Evolutionary conservation across 2,329 filamentous ascomycete genomes (phyloP).

Genomic region (Nemania abortiva): DNA sequence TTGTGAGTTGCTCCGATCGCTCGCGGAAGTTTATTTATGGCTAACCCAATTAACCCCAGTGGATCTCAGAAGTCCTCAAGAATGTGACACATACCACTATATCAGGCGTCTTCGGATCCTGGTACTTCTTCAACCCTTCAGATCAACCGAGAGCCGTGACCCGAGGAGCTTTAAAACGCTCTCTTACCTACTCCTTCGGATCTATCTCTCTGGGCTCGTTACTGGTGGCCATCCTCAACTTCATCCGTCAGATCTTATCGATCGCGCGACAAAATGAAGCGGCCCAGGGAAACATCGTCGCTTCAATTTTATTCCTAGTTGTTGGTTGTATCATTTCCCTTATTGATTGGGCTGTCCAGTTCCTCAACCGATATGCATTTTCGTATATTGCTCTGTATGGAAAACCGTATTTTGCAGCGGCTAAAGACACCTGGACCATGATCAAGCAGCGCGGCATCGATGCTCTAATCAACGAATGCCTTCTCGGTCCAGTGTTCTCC

Average conservation of each 20-base stretch:
- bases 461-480: conserved; percentile 88
- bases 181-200: conserved; percentile 91
- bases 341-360: conserved; percentile 86
- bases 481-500: conserved; percentile 75
- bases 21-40: neutral
- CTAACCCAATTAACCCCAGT: conserved; percentile 31
- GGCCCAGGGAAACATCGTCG: conserved; percentile 74
- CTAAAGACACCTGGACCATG: conserved; percentile 89
- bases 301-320: conserved; percentile 75
- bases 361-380: conserved; percentile 93
- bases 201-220: conserved; percentile 89
- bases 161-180: conserved; percentile 82
- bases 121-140: conserved; percentile 88
- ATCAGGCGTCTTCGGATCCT: conserved; percentile 89
- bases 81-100: conserved; percentile 92
- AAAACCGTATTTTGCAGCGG: conserved; percentile 85
- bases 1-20: conserved; percentile 61
- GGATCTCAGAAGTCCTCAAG: conserved; percentile 94
- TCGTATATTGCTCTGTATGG: conserved; percentile 94
- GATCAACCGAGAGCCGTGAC: conserved; percentile 83
- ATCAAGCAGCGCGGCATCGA: conserved; percentile 94
- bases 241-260: conserved; percentile 83
- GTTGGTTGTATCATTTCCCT: conserved; percentile 81
- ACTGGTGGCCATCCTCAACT: conserved; percentile 87
- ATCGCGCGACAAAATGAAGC: conserved; percentile 77